phyloP scores from a whole-genome alignment of 805 yeast species.

The Pichia insulana region DNA sequence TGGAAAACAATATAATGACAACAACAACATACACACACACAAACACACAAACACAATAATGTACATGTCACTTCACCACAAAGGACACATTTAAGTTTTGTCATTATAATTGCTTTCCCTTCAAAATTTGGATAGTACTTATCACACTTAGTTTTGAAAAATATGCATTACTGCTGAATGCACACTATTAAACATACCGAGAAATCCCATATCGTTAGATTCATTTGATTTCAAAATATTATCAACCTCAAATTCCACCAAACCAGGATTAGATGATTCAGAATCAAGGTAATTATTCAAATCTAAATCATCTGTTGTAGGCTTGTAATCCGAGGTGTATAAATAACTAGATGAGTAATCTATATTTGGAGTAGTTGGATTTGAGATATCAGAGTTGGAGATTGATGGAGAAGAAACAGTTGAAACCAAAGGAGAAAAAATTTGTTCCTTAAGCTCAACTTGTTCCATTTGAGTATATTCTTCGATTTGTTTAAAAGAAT shows the following conservation, averaged over 20 bases:
- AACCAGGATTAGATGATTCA: slow-evolving; percentile 18
- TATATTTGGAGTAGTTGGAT: slow-evolving; percentile 4
- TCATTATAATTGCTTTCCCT: background rate
- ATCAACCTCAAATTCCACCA: slow-evolving; percentile 20
- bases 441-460: too few relatives aligned
- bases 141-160: background rate
- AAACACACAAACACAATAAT: slow-evolving; percentile 1
- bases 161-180: slow-evolving; percentile 33
- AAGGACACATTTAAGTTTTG: background rate
- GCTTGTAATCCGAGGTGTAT: background rate
- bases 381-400: slow-evolving; percentile 4
- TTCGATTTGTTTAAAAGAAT: background rate
- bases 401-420: slow-evolving; percentile 4
- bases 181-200: slow-evolving; percentile 30
- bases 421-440: background rate
- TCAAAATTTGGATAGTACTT: too few relatives aligned
- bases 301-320: slow-evolving; percentile 2
- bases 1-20: background rate
- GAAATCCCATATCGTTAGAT: slow-evolving; percentile 20
- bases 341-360: background rate
- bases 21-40: slow-evolving; percentile 1
- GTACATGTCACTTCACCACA: background rate
- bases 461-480: too few relatives aligned
- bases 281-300: slow-evolving; percentile 10
- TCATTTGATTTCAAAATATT: slow-evolving; percentile 8